These are phyloP conservation scores for Sparassis latifolia DNA, from an alignment of 1,284 basidiomycete genomes.

Conservation along the genomic window DNA sequence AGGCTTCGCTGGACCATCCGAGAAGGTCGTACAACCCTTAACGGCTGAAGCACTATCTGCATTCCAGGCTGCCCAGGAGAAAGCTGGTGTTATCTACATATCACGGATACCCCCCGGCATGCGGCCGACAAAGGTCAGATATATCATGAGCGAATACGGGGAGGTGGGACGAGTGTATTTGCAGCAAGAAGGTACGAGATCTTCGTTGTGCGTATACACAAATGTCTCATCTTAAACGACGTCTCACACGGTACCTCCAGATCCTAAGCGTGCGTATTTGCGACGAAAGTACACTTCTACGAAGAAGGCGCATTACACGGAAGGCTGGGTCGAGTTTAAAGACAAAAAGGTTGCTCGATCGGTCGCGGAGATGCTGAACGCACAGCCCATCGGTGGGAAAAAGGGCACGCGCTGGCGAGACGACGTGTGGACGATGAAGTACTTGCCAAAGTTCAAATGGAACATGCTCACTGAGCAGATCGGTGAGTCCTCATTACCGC, in stretches of 20 bases:
- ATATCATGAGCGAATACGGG: constrained; percentile 83
- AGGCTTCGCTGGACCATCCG: constrained; percentile 49
- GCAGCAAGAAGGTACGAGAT: constrained; percentile 62
- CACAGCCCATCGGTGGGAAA: constrained; percentile 92
- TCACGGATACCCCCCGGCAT: constrained; percentile 98
- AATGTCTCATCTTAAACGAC: background rate
- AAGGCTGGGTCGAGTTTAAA: constrained; percentile 98
- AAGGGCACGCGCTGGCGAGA: constrained; percentile 90
- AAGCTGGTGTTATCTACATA: constrained; percentile 88
- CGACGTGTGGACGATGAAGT: constrained; percentile 99
- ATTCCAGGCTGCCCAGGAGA: constrained; percentile 63
- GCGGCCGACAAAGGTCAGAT: constrained; percentile 94
- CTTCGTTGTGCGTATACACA: constrained; percentile 22
- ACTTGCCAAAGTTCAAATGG: constrained; percentile 98
- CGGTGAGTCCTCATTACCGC: constrained; percentile 50
- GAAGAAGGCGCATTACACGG: constrained; percentile 82
- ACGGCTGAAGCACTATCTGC: constrained; percentile 65
- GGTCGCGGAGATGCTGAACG: constrained; percentile 94
- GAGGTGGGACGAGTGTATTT: constrained; percentile 84
- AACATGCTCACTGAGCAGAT: constrained; percentile 98
- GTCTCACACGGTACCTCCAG: constrained; percentile 31
- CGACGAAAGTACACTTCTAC: constrained; percentile 74
- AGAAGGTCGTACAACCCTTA: constrained; percentile 61
- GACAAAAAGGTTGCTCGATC: constrained; percentile 89
- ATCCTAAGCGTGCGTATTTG: constrained; percentile 73